Percentiles rank a stretch among this genome's conserved stretches.
Evolutionary conservation across 2,329 filamentous ascomycete species (phyloP).

Genomic region (Botryotinia calthae): DNA sequence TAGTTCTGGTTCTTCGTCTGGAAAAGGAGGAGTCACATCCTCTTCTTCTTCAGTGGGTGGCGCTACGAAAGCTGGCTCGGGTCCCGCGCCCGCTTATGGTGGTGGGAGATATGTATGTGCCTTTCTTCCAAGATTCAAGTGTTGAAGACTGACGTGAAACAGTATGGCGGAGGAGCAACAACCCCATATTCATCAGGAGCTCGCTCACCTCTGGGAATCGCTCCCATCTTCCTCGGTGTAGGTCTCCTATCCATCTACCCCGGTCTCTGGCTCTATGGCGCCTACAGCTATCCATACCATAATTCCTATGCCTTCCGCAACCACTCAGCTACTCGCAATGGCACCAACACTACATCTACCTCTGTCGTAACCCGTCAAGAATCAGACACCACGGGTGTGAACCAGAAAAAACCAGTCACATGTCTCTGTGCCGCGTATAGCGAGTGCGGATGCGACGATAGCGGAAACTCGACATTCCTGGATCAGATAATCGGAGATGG

Average conservation of each 20-base stretch:
- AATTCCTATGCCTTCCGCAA: constrained; percentile 57
- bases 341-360: constrained; percentile 40
- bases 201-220: constrained; percentile 48
- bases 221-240: constrained; percentile 52
- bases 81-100: constrained; percentile 56
- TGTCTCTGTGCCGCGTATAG: constrained; percentile 58
- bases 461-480: constrained; percentile 57
- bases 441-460: constrained; percentile 69
- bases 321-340: constrained; percentile 36
- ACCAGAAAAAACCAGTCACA: constrained; percentile 58
- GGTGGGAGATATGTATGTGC: constrained; percentile 51
- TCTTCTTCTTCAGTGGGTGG: constrained; percentile 45
- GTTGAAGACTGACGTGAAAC: not conserved
- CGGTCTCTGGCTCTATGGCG: constrained; percentile 61
- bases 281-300: constrained; percentile 58
- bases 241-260: constrained; percentile 46
- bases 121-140: not conserved
- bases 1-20: constrained; percentile 25
- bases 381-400: constrained; percentile 38
- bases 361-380: constrained; percentile 39
- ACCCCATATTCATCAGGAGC: constrained; percentile 60
- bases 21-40: constrained; percentile 28
- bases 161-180: constrained; percentile 63
- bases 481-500: constrained; percentile 64
- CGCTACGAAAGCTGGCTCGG: constrained; percentile 55